Conservation (phyloP, 192 early-diverging fungal genomes). For the Powellomyces hirtus region DNA sequence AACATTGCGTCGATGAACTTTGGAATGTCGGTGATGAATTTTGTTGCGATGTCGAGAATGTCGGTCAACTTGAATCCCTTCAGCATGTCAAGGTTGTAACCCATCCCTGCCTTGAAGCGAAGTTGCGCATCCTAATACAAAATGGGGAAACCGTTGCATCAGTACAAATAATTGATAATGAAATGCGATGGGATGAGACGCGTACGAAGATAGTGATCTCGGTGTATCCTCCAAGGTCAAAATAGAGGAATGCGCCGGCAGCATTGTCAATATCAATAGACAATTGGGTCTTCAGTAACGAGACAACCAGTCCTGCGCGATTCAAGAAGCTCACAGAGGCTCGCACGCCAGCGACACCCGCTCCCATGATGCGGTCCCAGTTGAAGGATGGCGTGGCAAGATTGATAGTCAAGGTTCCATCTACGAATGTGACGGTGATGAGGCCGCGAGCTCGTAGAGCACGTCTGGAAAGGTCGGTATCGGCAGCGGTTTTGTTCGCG, state of each 20-base stretch:
- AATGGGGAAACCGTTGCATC: too few species aligned
- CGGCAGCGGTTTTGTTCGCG: background rate
- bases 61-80: slow-evolving; percentile 16
- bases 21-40: too few species aligned
- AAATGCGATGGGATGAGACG: too few species aligned
- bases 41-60: background rate
- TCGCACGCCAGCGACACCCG: too few species aligned
- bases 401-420: background rate
- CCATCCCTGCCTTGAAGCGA: background rate
- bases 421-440: background rate
- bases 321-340: background rate
- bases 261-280: background rate
- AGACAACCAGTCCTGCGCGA: background rate
- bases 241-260: background rate
- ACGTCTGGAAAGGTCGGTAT: background rate
- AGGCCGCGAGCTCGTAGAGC: background rate
- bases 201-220: slow-evolving; percentile 9
- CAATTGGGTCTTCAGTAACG: background rate
- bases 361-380: too few species aligned
- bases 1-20: too few species aligned
- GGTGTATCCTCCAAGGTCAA: slow-evolving; percentile 6
- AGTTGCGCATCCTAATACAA: background rate
- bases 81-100: slow-evolving; percentile 15
- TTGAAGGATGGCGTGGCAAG: too few species aligned
- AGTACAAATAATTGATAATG: too few species aligned